These are phyloP conservation scores for Aspergillus quadrilineatus DNA, from an alignment of 2,329 filamentous ascomycete species.

Conservation along the genomic window DNA sequence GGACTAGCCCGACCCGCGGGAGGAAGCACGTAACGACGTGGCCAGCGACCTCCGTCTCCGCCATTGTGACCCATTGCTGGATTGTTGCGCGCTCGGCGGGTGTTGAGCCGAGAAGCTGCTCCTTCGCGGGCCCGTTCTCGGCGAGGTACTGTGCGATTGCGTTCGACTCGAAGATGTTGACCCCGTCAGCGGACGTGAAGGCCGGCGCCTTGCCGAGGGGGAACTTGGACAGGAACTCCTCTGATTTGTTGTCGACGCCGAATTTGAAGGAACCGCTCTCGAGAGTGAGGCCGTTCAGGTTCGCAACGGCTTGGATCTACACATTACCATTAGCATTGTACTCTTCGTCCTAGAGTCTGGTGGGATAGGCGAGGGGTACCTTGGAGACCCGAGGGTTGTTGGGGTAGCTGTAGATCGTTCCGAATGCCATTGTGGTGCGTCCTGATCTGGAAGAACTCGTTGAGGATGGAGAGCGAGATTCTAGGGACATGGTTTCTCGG, in stretches of 20 bases:
- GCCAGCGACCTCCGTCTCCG: slow-evolving; percentile 32
- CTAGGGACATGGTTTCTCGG: not conserved
- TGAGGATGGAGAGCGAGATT: not conserved
- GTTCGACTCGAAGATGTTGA: slow-evolving; percentile 46
- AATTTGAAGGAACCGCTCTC: slow-evolving; percentile 41
- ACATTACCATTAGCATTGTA: not conserved
- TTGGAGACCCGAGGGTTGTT: slow-evolving; percentile 24
- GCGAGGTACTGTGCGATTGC: slow-evolving; percentile 53
- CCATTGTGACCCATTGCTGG: slow-evolving; percentile 49
- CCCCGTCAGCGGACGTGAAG: slow-evolving; percentile 50
- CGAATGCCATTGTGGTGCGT: slow-evolving; percentile 17
- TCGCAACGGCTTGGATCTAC: slow-evolving; percentile 31
- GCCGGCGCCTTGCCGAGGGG: slow-evolving; percentile 54
- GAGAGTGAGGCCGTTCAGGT: slow-evolving; percentile 38
- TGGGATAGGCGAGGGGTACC: slow-evolving; percentile 9
- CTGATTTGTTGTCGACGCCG: slow-evolving; percentile 44
- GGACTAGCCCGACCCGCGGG: slow-evolving; percentile 21
- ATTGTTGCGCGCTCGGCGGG: slow-evolving; percentile 44
- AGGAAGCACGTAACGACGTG: slow-evolving; percentile 20
- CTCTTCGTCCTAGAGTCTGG: too few relatives aligned
- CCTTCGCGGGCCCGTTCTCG: slow-evolving; percentile 44
- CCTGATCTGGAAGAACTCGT: not conserved
- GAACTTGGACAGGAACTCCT: slow-evolving; percentile 53
- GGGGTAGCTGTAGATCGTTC: slow-evolving; percentile 23
- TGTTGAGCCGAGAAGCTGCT: slow-evolving; percentile 48